Percentiles rank a stretch among this genome's conserved stretches.
Conservation (phyloP, 768 basidiomycete species). For the Lactarius evosmus region DNA sequence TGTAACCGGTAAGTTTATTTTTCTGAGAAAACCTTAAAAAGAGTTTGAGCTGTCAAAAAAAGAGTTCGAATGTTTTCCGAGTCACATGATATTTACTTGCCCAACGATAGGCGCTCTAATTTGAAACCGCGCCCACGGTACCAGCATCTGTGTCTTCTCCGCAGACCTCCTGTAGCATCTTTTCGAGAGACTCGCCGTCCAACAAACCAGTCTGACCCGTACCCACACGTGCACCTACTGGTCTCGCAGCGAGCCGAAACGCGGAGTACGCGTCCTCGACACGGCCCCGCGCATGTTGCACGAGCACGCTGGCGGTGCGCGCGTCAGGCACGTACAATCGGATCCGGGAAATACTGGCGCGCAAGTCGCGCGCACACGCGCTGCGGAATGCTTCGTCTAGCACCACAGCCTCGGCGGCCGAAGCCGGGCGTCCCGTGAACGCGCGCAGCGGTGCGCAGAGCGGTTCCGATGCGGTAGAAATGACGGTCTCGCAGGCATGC, state of each 20-base stretch:
- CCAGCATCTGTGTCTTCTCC: conserved; percentile 8
- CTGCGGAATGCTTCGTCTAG: conserved; percentile 54
- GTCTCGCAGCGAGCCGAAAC: conserved; percentile 62
- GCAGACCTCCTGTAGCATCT: conserved; percentile 24
- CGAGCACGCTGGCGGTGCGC: conserved; percentile 70
- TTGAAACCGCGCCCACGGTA: background rate
- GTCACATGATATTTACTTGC: no score
- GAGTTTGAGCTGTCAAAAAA: no score
- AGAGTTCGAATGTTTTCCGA: no score
- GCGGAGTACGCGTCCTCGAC: conserved; percentile 71
- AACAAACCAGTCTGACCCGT: conserved; percentile 33
- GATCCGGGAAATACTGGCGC: conserved; percentile 54
- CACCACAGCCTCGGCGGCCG: conserved; percentile 48
- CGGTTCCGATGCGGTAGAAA: conserved; percentile 54
- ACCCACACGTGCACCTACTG: conserved; percentile 42
- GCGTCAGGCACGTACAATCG: conserved; percentile 78
- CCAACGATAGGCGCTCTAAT: no score
- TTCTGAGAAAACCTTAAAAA: no score
- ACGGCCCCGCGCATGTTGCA: conserved; percentile 72
- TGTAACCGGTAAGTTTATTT: no score
- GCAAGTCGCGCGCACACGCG: conserved; percentile 54
- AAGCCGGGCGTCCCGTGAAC: conserved; percentile 60
- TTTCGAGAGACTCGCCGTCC: conserved; percentile 37
- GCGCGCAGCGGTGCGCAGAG: conserved; percentile 57
- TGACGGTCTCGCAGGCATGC: conserved; percentile 80